Conservation (phyloP, 257 asterid genomes). For the Salvia hispanica region DNA sequence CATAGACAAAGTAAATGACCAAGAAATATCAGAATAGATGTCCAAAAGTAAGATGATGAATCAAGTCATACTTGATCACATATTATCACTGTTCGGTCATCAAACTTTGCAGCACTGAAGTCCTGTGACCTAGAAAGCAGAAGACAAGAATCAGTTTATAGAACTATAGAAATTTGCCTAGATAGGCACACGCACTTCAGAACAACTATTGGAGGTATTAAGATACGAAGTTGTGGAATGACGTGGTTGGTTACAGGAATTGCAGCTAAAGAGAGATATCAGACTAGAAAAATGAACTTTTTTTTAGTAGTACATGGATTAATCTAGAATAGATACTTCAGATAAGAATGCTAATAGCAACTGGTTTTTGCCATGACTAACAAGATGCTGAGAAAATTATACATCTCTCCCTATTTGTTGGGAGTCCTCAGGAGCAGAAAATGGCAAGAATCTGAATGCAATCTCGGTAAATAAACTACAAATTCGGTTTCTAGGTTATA, state of each 20-base stretch:
- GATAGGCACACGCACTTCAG: conserved; percentile 14
- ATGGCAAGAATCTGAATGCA: not conserved
- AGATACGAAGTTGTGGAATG: not conserved
- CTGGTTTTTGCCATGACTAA: not conserved
- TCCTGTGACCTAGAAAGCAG: conserved; percentile 68
- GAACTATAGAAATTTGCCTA: not conserved
- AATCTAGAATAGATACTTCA: not conserved
- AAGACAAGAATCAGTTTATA: conserved; percentile 27
- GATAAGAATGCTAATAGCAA: conserved; percentile 7
- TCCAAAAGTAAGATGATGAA: conserved; percentile 10
- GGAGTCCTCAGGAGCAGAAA: conserved; percentile 16
- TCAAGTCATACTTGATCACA: conserved; percentile 79
- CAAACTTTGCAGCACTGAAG: conserved; percentile 90
- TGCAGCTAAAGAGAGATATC: not conserved
- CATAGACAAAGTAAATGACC: conserved; percentile 17
- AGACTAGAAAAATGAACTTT: too few relatives aligned
- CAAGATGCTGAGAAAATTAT: not conserved
- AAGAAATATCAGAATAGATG: not conserved
- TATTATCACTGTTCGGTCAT: conserved; percentile 86
- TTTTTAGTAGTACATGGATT: too few relatives aligned
- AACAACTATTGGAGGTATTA: not conserved
- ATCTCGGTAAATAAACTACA: conserved; percentile 1
- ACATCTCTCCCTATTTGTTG: not conserved
- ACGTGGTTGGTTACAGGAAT: not conserved
- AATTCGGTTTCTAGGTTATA: not conserved